Base-by-base conservation (phyloP, 2,329 filamentous ascomycete genomes). In the Pseudocercospora musae region DNA sequence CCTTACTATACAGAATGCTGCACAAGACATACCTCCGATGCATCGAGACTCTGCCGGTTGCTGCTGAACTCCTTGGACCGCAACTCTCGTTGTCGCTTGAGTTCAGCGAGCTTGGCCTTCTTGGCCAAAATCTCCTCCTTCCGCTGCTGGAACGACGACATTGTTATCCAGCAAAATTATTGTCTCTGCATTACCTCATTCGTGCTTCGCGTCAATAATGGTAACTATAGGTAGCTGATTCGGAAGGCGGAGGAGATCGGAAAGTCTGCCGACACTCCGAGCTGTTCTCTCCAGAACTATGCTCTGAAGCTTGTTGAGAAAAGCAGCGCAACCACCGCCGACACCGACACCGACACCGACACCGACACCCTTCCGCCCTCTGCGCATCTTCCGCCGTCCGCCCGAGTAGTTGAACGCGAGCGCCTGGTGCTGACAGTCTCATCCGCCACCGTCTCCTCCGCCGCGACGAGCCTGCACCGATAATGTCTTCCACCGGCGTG, bases 121-220 rank as follows among this genome's bases (percentile, higher is more conserved):
- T 99, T 99, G 70, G 92, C 93, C 71, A 95, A 82, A 70, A 99
- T 96, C 82, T 99, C 95, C 82, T 96, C 92, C 81, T 92, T 90
- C 72, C 93, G 89, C 83, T 93, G 81, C 76, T 87, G 89, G 20
- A 73, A 63, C 29, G 73, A 72, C 29, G 74, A 74, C 71, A 74
- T 74, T 20, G 33, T 37, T 5, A 11, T 40, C 4, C n/a, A 18
- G 37, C 37, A 18, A 18, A 3, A 18, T 18, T 6, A 18, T 18
- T 6, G 15, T 40, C 15, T 40, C n/a, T 40, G 8, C 37, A n/a
- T 3, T 1, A 40, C 4, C 1, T 9, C 37, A 40, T 15, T 15
- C 37, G 37, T 40, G 37, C 13, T 15, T 15, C 37, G 37, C 37
- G 37, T 40, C 37, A 40, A 40, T 18, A n/a, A n/a, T n/a, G n/a